Conservation (phyloP, 768 basidiomycete species). For the Strobilomyces dryophilus region DNA sequence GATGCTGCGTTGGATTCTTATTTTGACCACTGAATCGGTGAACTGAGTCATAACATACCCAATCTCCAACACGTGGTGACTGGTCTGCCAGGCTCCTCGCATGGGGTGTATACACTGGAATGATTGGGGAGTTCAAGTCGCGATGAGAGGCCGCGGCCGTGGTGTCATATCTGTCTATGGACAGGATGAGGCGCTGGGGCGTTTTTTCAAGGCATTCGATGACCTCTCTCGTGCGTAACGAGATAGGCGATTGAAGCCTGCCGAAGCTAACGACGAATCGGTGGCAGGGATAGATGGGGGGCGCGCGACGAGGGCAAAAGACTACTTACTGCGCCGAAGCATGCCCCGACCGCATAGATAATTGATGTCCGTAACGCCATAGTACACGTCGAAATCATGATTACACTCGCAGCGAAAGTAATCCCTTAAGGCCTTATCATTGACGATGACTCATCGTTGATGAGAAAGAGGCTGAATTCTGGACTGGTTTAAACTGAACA, state of each 20-base stretch:
- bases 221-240: constrained; percentile 14
- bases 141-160: background rate
- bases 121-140: constrained; percentile 15
- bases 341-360: constrained; percentile 32
- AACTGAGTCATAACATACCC: constrained; percentile 11
- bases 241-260: constrained; percentile 3
- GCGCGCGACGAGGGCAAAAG: background rate
- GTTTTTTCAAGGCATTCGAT: background rate
- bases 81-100: constrained; percentile 10
- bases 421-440: too few relatives aligned
- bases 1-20: constrained; percentile 15
- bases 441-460: too few relatives aligned
- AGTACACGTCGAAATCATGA: constrained; percentile 24
- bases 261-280: constrained; percentile 12
- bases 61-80: constrained; percentile 12
- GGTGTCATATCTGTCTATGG: background rate
- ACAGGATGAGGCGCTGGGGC: constrained; percentile 6
- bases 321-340: constrained; percentile 33
- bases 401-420: constrained; percentile 16
- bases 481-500: too few relatives aligned
- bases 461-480: background rate
- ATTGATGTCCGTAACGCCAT: too few relatives aligned
- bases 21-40: constrained; percentile 14
- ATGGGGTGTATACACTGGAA: constrained; percentile 15
- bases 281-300: background rate